Conservation (phyloP, 208 protist genomes). For the Tetramitus jugosus region DNA sequence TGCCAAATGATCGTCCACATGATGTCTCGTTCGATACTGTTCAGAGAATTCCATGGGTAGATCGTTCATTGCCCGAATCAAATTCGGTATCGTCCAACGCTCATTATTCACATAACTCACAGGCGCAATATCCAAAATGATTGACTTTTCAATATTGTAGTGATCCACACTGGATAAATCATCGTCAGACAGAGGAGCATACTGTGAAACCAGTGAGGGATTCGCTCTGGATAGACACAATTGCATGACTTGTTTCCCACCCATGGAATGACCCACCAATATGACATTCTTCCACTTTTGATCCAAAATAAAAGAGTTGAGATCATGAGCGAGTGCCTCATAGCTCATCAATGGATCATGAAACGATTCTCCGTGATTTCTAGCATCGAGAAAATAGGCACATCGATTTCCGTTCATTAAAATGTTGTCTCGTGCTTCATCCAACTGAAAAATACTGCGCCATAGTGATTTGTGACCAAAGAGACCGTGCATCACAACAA, state of each 20-base stretch:
- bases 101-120: neutral
- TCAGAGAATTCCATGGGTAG: neutral
- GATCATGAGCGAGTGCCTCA: neutral
- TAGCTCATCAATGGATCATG: neutral
- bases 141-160: conserved; percentile 4
- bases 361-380: neutral
- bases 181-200: too few relatives aligned
- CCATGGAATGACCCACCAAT: neutral
- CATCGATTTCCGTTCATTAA: neutral
- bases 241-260: neutral
- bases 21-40: neutral
- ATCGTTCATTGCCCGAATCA: neutral
- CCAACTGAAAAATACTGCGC: neutral
- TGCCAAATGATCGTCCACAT: neutral
- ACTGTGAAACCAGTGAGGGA: neutral
- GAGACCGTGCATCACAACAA: neutral
- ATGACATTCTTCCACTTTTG: neutral
- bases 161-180: too few relatives aligned
- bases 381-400: neutral
- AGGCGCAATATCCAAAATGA: neutral
- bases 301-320: neutral
- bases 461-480: neutral
- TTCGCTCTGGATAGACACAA: neutral
- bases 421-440: neutral
- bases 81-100: neutral